These are phyloP conservation scores for Trichothecium roseum DNA, from an alignment of 2,329 filamentous ascomycete species.

Conservation along the genomic window DNA sequence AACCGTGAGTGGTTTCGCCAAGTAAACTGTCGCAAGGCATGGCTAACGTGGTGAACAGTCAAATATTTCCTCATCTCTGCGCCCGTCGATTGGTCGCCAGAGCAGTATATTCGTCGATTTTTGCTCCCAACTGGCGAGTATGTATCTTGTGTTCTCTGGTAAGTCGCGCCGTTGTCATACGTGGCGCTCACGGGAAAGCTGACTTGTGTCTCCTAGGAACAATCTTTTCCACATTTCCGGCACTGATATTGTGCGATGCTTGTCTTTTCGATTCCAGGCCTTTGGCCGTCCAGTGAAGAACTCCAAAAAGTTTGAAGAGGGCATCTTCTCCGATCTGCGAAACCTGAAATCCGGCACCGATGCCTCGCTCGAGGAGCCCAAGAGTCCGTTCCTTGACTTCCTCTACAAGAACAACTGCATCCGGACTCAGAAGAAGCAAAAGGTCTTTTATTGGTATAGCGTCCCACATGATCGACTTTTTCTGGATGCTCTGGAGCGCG, in stretches of 20 bases:
- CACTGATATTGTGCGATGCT: constrained; percentile 95
- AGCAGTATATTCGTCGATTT: constrained; percentile 94
- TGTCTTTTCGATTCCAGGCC: constrained; percentile 96
- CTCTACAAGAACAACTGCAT: constrained; percentile 99
- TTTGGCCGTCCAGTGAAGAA: constrained; percentile 98
- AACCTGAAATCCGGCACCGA: constrained; percentile 98
- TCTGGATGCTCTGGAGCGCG: constrained; percentile 91
- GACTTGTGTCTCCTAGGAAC: constrained; percentile 36
- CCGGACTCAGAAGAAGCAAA: constrained; percentile 98
- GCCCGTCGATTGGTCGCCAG: constrained; percentile 92
- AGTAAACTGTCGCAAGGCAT: neutral
- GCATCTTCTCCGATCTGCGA: constrained; percentile 96
- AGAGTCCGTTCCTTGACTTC: constrained; percentile 96
- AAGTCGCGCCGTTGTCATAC: constrained; percentile 4
- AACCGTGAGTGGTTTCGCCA: constrained; percentile 56
- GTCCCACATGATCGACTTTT: constrained; percentile 96
- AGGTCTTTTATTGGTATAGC: constrained; percentile 99
- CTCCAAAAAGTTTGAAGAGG: constrained; percentile 99
- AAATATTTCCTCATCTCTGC: constrained; percentile 99
- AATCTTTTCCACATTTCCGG: constrained; percentile 99
- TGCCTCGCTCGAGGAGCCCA: constrained; percentile 95
- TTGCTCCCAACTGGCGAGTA: constrained; percentile 96
- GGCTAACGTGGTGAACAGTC: constrained; percentile 42
- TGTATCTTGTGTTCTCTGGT: constrained; percentile 93
- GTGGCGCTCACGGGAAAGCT: constrained; percentile 3